phyloP scores from a whole-genome alignment of 805 yeast genomes.

The Brettanomyces custersianus region DNA sequence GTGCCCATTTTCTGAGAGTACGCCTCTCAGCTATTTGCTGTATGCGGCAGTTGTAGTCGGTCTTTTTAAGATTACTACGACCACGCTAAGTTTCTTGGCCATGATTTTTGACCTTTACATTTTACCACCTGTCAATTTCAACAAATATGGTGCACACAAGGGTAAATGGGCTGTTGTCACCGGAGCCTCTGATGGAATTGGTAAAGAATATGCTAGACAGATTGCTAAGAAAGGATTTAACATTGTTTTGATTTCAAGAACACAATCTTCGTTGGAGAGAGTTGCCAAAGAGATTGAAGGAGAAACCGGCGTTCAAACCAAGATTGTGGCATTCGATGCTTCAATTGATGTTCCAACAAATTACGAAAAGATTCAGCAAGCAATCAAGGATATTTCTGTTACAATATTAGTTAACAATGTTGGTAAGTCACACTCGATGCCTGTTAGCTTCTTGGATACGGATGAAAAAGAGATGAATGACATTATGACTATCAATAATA shows the following conservation, averaged over 20 bases:
- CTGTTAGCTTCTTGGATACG: conserved; percentile 87
- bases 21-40: conserved; percentile 12
- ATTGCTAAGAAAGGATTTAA: conserved; percentile 82
- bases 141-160: conserved; percentile 65
- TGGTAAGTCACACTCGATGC: conserved; percentile 90
- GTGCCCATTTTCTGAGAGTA: conserved; percentile 4
- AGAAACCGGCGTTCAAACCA: conserved; percentile 54
- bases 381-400: conserved; percentile 47
- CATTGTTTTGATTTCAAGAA: conserved; percentile 76
- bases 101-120: conserved; percentile 55
- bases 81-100: conserved; percentile 40
- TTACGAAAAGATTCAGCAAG: conserved; percentile 41
- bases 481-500: conserved; percentile 79
- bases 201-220: conserved; percentile 83
- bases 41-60: conserved; percentile 51
- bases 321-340: conserved; percentile 70
- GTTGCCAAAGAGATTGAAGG: conserved; percentile 54
- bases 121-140: conserved; percentile 49
- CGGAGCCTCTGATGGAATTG: conserved; percentile 97
- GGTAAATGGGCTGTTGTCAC: conserved; percentile 92
- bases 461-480: conserved; percentile 61
- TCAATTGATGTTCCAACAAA: conserved; percentile 50
- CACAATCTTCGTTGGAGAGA: conserved; percentile 62
- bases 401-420: conserved; percentile 84
- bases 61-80: conserved; percentile 44